Percentiles rank a stretch among this genome's conserved stretches.
Conservation (phyloP, 2,329 filamentous ascomycete species). For the Cladorrhinum sp. region DNA sequence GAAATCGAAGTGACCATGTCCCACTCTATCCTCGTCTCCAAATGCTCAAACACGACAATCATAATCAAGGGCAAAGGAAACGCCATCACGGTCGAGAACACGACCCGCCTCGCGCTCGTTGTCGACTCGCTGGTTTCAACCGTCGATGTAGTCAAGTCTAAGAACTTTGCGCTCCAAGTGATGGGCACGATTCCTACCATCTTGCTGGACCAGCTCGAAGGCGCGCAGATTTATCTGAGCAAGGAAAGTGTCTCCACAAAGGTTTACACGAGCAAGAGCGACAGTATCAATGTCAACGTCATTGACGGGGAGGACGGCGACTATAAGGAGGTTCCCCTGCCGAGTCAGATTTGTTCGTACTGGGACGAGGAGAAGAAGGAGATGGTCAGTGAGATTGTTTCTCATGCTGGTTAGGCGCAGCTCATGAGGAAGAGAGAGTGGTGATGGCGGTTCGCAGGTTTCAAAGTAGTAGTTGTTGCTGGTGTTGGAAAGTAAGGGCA, state of each 20-base stretch:
- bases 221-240: constrained; percentile 81
- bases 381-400: constrained; percentile 89
- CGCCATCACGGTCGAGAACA: constrained; percentile 94
- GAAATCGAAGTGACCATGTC: constrained; percentile 78
- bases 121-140: constrained; percentile 87
- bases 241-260: constrained; percentile 75
- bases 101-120: constrained; percentile 75
- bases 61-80: constrained; percentile 92
- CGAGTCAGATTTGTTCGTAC: constrained; percentile 83
- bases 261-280: constrained; percentile 85
- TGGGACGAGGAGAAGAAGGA: constrained; percentile 67
- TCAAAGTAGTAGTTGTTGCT: no score
- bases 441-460: no score
- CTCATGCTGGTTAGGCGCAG: constrained; percentile 68
- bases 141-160: constrained; percentile 91
- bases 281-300: constrained; percentile 82
- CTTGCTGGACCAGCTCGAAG: constrained; percentile 88
- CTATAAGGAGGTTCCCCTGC: constrained; percentile 81
- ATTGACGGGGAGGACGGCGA: constrained; percentile 70
- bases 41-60: constrained; percentile 87
- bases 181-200: constrained; percentile 82
- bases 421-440: not conserved
- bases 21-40: constrained; percentile 88
- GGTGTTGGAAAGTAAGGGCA: no score
- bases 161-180: constrained; percentile 93